Evolutionary conservation across 2,329 filamentous ascomycete genomes (phyloP), one percentile per base, ranked within the genome.

Genomic region (Eutypella sp.): DNA sequence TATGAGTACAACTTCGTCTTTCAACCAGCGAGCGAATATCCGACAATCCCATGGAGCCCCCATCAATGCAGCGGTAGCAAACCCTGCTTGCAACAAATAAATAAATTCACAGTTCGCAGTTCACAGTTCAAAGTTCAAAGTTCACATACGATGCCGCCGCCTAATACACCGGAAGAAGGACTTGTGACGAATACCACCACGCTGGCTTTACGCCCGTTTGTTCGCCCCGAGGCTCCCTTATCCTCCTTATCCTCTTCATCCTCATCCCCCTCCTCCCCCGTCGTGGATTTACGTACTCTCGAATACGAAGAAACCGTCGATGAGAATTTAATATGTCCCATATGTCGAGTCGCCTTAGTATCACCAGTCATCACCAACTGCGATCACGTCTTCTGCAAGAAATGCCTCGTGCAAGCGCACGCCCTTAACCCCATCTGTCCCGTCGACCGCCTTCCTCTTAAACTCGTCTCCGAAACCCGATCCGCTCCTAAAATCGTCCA

Each of bases 381-480:
- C 63, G 78, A 82, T 47, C 82, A 85, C 59, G 81, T 79, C 11
- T 85, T 85, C 58, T 85, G 82, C 56, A 73, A 74, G 42, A 68
- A 69, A 4, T 85, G 82, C 57, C 67, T 84, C 22, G 55, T 64
- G 38, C 66, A 70, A 48, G 67, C 73, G 7, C 65, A 72, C 44
- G 61, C 65, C 42, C 58, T 68, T 27, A 70, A 67, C 42, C 59
- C 68, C 46, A 63, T 69, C 27, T 84, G 81, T 47, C 81, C 81
- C 2, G 74, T 84, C 46, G 81, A 84, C 59, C 72, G 81, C n/a
- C 69, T 61, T 24, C 60, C 61, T 11, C 56, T 65, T 9, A 63
- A 70, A 47, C 60, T 65, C 18, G 54, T 54, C 16, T 59, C 59
- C 47, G 58, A 61, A 24, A 62, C 60, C 5, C 56, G 58, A 6